These are phyloP conservation scores for Silene vulgaris DNA, from an alignment of 179 eudicot genomes.

Conservation along the genomic window DNA sequence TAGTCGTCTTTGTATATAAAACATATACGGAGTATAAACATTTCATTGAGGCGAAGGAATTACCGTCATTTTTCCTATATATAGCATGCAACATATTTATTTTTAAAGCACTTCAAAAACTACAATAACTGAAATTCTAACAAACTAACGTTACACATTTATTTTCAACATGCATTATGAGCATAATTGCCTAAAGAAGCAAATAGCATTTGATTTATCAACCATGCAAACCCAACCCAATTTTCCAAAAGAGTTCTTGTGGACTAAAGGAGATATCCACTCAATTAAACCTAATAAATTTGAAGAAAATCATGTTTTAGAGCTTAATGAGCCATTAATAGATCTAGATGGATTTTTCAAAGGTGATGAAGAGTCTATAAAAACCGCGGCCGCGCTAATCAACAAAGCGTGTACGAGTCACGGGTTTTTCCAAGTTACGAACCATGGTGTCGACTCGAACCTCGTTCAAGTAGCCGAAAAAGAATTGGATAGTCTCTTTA, in stretches of 20 bases:
- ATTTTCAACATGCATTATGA: constrained; percentile 18
- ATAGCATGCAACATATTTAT: not conserved
- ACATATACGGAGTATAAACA: too few relatives aligned
- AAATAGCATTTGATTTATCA: constrained; percentile 20
- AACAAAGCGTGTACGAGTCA: constrained; percentile 33
- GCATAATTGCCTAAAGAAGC: not conserved
- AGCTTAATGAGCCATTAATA: constrained; percentile 28
- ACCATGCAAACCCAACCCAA: constrained; percentile 22
- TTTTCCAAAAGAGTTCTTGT: constrained; percentile 24
- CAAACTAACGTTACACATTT: not conserved
- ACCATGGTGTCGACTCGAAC: constrained; percentile 37
- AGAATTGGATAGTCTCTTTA: constrained; percentile 29
- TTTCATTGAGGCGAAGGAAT: too few relatives aligned
- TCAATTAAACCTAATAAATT: not conserved
- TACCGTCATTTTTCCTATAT: not conserved
- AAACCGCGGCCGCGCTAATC: constrained; percentile 24
- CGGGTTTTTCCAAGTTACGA: constrained; percentile 52
- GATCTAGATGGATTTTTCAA: constrained; percentile 23
- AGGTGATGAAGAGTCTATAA: constrained; percentile 33
- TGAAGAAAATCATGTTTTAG: constrained; percentile 14
- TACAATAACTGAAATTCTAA: too few relatives aligned
- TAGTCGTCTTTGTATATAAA: too few relatives aligned
- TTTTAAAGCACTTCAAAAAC: not conserved
- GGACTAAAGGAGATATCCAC: constrained; percentile 16
- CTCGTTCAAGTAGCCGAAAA: constrained; percentile 25